Evolutionary conservation across 768 basidiomycete species (phyloP).

Genomic region (Tylopilus subfusipes): DNA sequence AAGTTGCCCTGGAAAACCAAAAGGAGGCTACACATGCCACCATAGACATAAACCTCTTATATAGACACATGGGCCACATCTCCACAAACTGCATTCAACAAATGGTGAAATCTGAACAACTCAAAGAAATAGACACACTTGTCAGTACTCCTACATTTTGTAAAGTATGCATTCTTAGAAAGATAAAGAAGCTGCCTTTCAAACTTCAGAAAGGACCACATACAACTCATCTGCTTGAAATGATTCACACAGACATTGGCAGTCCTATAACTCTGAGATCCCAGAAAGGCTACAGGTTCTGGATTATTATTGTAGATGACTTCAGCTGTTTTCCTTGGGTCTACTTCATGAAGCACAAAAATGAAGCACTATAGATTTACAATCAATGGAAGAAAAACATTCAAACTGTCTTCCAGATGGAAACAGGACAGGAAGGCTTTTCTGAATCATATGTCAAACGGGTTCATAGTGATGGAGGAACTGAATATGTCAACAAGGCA

Average conservation of each 20-base stretch:
- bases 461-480: not conserved
- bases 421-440: not conserved
- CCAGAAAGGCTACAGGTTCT: not conserved
- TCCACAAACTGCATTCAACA: not conserved
- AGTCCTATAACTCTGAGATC: not conserved
- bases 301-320: not conserved
- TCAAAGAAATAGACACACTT: not conserved
- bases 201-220: too few relatives aligned
- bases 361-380: not conserved
- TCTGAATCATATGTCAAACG: not conserved
- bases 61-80: not conserved
- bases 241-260: not conserved
- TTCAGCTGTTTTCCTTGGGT: not conserved
- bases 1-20: too few relatives aligned
- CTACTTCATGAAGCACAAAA: not conserved
- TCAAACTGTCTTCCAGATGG: not conserved
- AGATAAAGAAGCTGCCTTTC: not conserved
- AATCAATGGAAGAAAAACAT: not conserved
- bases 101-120: not conserved
- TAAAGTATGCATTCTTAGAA: too few relatives aligned
- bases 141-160: not conserved
- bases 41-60: not conserved
- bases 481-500: not conserved
- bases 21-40: too few relatives aligned
- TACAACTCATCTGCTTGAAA: too few relatives aligned